Evolutionary conservation across 2,329 filamentous ascomycete species (phyloP), one percentile per base, ranked within the genome.

Genomic region (Curvularia sp.): DNA sequence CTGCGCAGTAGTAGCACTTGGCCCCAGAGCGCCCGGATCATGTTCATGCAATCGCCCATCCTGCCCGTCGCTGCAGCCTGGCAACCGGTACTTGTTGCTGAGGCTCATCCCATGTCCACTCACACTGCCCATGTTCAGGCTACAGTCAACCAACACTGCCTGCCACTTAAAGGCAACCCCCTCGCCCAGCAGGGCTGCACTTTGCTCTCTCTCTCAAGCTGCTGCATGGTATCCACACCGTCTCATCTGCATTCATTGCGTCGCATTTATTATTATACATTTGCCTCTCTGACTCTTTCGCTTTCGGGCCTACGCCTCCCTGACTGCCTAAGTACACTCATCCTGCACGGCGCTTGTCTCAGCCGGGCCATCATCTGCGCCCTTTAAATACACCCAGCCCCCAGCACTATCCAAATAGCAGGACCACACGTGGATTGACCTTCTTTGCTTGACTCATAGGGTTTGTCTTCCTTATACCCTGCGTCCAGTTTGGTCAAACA

Each of bases 101-200:
- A 55, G 60, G 57, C 59, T 55, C 51, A 47, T 58, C 57, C 55
- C 53, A 53, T 46, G 64, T 61, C 66, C 63, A 64, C 55, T 66
- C 49, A 53, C 65, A 66, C 67, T 61, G 57, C 61, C 49, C 63
- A 63, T 65, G 64, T 70, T 64, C 71, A 75, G 73, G 72, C 73
- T 74, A 62, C 73, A 71, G 52, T 68, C 66, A 61, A 60, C 63
- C 60, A 59, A 50, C 66, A 68, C 69, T 30, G 25, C 41, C 27
- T 15, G 34, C 23, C 41, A 43, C 23, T 68, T 70, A 73, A 73
- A 46, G 67, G 58, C 63, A 55, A 53, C 48, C 48, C 49, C 61
- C 50, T 53, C 53, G 63, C 59, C 69, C 67, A 61, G 65, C 63
- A 69, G 57, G 60, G 64, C 66, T 68, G 58, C 63, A 49, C 50